These are phyloP conservation scores for Priceomyces castillae DNA, from an alignment of 805 yeast genomes.

Conservation along the genomic window DNA sequence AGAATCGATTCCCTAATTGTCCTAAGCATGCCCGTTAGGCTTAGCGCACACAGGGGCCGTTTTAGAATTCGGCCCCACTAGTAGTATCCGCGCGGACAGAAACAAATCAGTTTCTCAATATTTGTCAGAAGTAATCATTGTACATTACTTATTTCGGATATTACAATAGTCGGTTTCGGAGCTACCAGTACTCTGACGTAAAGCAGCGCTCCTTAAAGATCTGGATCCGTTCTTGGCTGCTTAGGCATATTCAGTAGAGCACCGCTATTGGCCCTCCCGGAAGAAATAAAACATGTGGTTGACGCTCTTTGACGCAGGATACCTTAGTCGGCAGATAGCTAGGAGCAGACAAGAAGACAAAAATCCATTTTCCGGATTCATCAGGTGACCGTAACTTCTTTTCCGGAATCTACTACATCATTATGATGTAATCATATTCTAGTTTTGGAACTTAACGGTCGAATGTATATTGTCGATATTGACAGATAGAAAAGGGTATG, in stretches of 20 bases:
- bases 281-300: not conserved
- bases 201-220: not conserved
- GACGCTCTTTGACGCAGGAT: not conserved
- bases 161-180: too few species aligned
- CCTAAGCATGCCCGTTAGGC: too few species aligned
- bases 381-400: not conserved
- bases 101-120: too few species aligned
- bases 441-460: not conserved
- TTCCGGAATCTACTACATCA: slow-evolving; percentile 3
- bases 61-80: too few species aligned
- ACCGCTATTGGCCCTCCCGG: not conserved
- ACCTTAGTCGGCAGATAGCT: not conserved
- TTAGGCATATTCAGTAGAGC: not conserved
- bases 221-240: not conserved
- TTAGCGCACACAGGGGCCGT: too few species aligned
- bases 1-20: too few species aligned
- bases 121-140: too few species aligned
- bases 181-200: too few species aligned
- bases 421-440: slow-evolving; percentile 5
- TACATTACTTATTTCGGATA: too few species aligned
- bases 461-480: not conserved
- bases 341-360: not conserved
- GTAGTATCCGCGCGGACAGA: too few species aligned
- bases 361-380: not conserved
- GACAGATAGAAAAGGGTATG: not conserved